These are phyloP conservation scores for Guillardia theta DNA, from an alignment of 78 protist species.

Conservation along the genomic window DNA sequence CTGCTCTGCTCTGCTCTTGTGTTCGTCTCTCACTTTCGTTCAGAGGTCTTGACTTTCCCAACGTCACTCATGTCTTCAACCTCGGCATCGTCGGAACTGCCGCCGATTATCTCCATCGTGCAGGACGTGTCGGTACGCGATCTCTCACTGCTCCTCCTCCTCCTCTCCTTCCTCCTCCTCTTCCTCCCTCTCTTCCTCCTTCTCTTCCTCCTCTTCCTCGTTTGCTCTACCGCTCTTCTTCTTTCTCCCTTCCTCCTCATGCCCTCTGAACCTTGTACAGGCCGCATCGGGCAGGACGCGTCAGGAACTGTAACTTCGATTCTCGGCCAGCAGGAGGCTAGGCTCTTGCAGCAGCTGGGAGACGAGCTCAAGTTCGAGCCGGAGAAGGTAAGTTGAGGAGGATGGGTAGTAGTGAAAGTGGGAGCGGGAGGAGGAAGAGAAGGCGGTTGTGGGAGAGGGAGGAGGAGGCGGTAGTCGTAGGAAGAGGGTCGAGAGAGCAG, in stretches of 20 bases:
- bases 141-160: neutral
- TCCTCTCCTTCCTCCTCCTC: neutral
- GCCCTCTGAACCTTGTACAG: neutral
- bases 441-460: too few relatives aligned
- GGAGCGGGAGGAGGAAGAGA: too few relatives aligned
- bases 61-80: neutral
- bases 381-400: too few relatives aligned
- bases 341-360: neutral
- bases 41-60: neutral
- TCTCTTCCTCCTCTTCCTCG: neutral
- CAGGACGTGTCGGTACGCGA: neutral
- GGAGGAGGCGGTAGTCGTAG: too few relatives aligned
- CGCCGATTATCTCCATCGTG: neutral
- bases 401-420: too few relatives aligned
- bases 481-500: neutral
- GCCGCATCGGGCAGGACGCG: neutral
- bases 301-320: too few relatives aligned
- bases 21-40: too few relatives aligned
- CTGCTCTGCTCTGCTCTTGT: too few relatives aligned
- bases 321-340: neutral
- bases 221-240: neutral
- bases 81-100: constrained; percentile 1
- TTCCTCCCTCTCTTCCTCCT: neutral
- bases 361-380: neutral
- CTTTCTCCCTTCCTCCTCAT: neutral